Conservation (phyloP, 2,329 filamentous ascomycete species). For the Penicillium psychrosexuale region DNA sequence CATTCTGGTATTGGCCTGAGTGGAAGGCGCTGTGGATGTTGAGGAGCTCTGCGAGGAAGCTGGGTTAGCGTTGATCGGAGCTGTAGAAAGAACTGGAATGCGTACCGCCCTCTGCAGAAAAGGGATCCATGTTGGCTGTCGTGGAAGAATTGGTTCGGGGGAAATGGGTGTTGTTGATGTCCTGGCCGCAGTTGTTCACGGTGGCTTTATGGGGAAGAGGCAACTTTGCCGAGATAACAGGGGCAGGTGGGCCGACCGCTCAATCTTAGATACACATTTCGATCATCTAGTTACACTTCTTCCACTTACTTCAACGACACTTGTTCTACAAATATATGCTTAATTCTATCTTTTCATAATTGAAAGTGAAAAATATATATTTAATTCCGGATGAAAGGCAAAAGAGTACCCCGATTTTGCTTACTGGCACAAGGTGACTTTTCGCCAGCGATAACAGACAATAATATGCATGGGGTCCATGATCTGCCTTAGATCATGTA, state of each 20-base stretch:
- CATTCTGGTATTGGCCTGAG: conserved; percentile 79
- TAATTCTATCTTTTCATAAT: neutral
- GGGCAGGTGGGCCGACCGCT: conserved; percentile 24
- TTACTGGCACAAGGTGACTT: neutral
- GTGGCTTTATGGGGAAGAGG: conserved; percentile 20
- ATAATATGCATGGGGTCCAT: neutral
- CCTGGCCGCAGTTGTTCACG: conserved; percentile 19
- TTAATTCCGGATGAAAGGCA: neutral
- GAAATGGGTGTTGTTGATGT: conserved; percentile 17
- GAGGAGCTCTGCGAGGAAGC: conserved; percentile 55
- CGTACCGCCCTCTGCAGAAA: conserved; percentile 61
- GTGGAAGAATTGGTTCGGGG: conserved; percentile 7
- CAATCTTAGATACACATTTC: conserved; percentile 2
- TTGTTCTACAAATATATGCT: neutral
- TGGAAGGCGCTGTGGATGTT: conserved; percentile 66
- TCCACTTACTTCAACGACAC: neutral
- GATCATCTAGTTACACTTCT: neutral
- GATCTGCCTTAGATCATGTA: neutral
- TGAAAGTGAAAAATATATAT: too few relatives aligned
- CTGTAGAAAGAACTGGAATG: neutral
- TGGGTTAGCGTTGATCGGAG: conserved; percentile 1
- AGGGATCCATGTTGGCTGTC: conserved; percentile 56
- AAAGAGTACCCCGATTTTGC: neutral
- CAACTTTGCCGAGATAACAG: conserved; percentile 15
- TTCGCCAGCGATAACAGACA: neutral